These are phyloP conservation scores for Bonia amplexicaulis DNA, from an alignment of 176 grass and related monocot species.

Conservation along the genomic window DNA sequence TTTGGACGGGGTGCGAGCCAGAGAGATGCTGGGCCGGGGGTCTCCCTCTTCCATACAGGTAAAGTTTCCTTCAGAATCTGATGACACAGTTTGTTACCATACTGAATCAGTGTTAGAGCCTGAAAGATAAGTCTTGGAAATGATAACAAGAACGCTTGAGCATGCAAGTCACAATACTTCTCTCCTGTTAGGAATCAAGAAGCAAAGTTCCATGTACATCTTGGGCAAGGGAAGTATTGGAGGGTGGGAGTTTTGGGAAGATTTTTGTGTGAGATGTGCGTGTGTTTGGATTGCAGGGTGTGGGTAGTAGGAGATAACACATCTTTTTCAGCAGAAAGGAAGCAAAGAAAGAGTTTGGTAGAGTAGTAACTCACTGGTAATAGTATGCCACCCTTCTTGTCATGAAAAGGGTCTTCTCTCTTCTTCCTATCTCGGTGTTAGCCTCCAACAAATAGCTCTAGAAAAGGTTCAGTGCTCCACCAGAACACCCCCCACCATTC, in stretches of 20 bases:
- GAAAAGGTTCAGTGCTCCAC: conserved; percentile 37
- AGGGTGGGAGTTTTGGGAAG: background rate
- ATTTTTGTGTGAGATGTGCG: conserved; percentile 21
- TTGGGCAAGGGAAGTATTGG: conserved; percentile 12
- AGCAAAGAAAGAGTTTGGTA: conserved; percentile 48
- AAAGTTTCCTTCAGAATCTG: conserved; percentile 45
- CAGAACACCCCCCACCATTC: conserved; percentile 30
- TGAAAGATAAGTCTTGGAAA: conserved; percentile 9
- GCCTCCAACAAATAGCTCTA: conserved; percentile 24
- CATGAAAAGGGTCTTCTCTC: conserved; percentile 20
- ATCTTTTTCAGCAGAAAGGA: conserved; percentile 53
- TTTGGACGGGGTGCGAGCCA: conserved; percentile 33
- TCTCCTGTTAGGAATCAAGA: conserved; percentile 28
- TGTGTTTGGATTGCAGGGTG: conserved; percentile 10
- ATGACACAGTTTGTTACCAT: conserved; percentile 39
- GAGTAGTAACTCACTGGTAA: conserved; percentile 51
- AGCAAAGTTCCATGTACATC: conserved; percentile 33
- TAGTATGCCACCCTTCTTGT: conserved; percentile 27
- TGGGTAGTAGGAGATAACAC: conserved; percentile 20
- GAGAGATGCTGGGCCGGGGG: conserved; percentile 39
- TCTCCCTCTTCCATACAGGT: conserved; percentile 60
- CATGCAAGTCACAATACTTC: conserved; percentile 20
- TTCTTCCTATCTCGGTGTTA: conserved; percentile 22
- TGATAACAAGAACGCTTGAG: conserved; percentile 17
- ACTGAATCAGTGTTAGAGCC: conserved; percentile 31